phyloP scores from a whole-genome alignment of 768 basidiomycete species.

The Tulasnella sp. region DNA sequence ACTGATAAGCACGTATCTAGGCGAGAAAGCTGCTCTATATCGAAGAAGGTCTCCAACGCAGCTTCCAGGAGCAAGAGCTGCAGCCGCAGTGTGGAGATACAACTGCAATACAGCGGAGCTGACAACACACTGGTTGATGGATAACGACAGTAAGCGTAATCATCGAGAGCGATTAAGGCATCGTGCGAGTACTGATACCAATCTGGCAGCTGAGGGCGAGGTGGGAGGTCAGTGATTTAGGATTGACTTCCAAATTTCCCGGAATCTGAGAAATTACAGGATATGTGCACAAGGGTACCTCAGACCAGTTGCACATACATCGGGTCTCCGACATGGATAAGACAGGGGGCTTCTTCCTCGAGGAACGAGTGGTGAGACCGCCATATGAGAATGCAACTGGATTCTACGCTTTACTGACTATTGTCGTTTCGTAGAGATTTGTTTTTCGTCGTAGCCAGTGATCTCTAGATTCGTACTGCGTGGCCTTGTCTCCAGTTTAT shows the following conservation, averaged over 20 bases:
- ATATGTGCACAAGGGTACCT: not conserved
- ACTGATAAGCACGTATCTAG: not conserved
- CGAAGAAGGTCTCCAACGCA: not conserved
- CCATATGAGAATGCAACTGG: not conserved
- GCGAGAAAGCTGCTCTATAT: not conserved
- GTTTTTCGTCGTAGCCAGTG: not conserved
- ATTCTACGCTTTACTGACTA: not conserved
- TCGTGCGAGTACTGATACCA: not conserved
- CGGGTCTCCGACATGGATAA: not conserved
- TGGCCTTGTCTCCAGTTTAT: too few species aligned
- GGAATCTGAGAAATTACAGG: not conserved
- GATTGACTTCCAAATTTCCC: not conserved
- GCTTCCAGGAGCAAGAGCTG: not conserved
- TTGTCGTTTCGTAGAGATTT: not conserved
- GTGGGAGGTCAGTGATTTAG: not conserved
- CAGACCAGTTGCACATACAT: not conserved
- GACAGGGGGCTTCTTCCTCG: not conserved
- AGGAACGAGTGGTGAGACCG: not conserved
- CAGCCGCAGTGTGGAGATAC: not conserved
- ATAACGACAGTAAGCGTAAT: not conserved
- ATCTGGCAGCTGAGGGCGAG: not conserved
- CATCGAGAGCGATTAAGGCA: too few species aligned
- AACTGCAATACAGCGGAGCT: not conserved
- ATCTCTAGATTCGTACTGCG: too few species aligned
- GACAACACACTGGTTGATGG: not conserved